Percentiles rank a stretch among this genome's conserved stretches.
These are phyloP conservation scores for Fonsecaea nubica DNA, from an alignment of 2,329 filamentous ascomycete genomes.

Conservation along the genomic window DNA sequence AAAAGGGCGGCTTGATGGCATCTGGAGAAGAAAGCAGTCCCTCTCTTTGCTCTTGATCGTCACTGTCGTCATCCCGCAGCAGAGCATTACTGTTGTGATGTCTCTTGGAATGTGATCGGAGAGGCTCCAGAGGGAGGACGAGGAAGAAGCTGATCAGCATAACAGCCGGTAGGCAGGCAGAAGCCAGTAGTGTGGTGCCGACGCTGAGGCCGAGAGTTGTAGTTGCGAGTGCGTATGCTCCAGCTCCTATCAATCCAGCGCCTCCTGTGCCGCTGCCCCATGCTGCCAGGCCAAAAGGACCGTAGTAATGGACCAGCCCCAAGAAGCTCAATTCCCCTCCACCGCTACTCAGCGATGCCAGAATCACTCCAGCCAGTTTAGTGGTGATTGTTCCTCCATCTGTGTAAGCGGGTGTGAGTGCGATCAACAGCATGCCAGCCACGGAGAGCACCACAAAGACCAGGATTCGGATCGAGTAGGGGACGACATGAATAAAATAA, in stretches of 20 bases:
- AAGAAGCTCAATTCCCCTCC: slow-evolving; percentile 90
- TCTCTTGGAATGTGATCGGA: slow-evolving; percentile 56
- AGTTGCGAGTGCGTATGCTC: slow-evolving; percentile 84
- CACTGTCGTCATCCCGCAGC: slow-evolving; percentile 49
- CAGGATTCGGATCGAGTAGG: slow-evolving; percentile 77
- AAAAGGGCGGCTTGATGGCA: slow-evolving; percentile 25
- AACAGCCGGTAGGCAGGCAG: slow-evolving; percentile 77
- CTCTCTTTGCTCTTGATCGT: slow-evolving; percentile 45
- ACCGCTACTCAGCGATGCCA: slow-evolving; percentile 85
- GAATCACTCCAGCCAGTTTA: slow-evolving; percentile 81
- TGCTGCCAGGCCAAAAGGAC: slow-evolving; percentile 80
- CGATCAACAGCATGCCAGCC: slow-evolving; percentile 87
- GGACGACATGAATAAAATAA: slow-evolving; percentile 89
- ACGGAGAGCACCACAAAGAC: slow-evolving; percentile 77
- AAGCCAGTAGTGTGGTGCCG: slow-evolving; percentile 73
- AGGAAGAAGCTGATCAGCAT: slow-evolving; percentile 87
- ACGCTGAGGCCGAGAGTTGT: slow-evolving; percentile 79
- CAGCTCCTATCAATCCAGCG: slow-evolving; percentile 84
- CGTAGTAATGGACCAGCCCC: slow-evolving; percentile 91
- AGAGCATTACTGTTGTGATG: slow-evolving; percentile 53
- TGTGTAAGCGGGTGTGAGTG: slow-evolving; percentile 71
- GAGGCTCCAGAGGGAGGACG: slow-evolving; percentile 72
- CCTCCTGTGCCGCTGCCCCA: slow-evolving; percentile 94
- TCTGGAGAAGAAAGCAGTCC: slow-evolving; percentile 42
- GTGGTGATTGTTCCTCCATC: slow-evolving; percentile 67